phyloP scores from a whole-genome alignment of 1,139 yeast species.

The Yamadazyma sp. region DNA sequence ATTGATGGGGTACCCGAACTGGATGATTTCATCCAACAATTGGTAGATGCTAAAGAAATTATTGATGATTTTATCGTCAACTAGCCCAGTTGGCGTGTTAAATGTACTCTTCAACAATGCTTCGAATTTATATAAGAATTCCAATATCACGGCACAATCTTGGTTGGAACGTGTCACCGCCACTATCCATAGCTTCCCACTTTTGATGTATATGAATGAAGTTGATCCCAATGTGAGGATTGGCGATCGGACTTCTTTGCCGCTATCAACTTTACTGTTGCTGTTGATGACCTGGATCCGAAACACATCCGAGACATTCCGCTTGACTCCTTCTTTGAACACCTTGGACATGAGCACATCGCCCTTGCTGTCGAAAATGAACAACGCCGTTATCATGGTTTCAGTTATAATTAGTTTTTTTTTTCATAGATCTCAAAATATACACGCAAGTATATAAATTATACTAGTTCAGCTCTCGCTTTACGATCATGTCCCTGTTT shows the following conservation, averaged over 20 bases:
- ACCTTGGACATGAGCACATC: slow-evolving; percentile 81
- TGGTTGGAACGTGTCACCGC: slow-evolving; percentile 87
- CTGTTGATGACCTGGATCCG: slow-evolving; percentile 82
- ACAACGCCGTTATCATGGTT: slow-evolving; percentile 73
- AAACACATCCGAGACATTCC: slow-evolving; percentile 83
- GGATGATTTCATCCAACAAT: slow-evolving; percentile 72
- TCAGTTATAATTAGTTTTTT: too few relatives aligned
- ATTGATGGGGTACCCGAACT: slow-evolving; percentile 79
- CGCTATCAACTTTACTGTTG: slow-evolving; percentile 27
- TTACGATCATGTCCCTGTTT: slow-evolving; percentile 62
- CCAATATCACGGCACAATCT: slow-evolving; percentile 79
- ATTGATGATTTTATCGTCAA: slow-evolving; percentile 34
- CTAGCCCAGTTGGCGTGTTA: slow-evolving; percentile 14
- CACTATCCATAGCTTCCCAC: slow-evolving; percentile 73
- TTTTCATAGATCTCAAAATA: neutral
- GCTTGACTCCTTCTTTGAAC: slow-evolving; percentile 63
- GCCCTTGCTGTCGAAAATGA: slow-evolving; percentile 77
- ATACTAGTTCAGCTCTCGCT: slow-evolving; percentile 7
- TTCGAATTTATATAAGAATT: slow-evolving; percentile 67
- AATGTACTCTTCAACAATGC: slow-evolving; percentile 34
- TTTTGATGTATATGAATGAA: slow-evolving; percentile 77
- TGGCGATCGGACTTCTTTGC: slow-evolving; percentile 58
- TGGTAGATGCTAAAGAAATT: slow-evolving; percentile 74
- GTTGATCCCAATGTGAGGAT: slow-evolving; percentile 90
- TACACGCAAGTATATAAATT: neutral